These are phyloP conservation scores for Mucor irregularis DNA, from an alignment of 371 early-diverging fungal species.

Conservation along the genomic window DNA sequence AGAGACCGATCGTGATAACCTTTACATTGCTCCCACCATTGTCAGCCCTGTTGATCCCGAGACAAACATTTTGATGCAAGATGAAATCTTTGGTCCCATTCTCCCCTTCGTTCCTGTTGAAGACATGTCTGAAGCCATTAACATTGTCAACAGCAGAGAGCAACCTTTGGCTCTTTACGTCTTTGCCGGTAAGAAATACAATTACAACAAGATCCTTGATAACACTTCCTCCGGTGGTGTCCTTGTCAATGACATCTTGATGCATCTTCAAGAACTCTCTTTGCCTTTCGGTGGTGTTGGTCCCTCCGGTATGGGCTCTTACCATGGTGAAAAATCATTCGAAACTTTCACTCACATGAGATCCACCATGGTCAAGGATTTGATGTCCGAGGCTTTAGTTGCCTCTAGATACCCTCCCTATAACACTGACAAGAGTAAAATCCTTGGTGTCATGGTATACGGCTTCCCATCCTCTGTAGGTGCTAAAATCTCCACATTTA, in stretches of 20 bases:
- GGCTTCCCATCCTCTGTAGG: constrained; percentile 30
- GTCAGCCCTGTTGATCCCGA: constrained; percentile 56
- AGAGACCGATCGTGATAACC: constrained; percentile 52
- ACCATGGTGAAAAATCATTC: constrained; percentile 80
- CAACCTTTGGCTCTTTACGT: constrained; percentile 76
- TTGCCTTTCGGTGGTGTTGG: constrained; percentile 91
- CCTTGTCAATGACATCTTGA: constrained; percentile 72
- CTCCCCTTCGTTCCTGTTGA: constrained; percentile 72
- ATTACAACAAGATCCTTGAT: constrained; percentile 36
- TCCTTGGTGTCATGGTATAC: constrained; percentile 28
- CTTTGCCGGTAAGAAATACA: constrained; percentile 44
- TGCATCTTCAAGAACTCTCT: constrained; percentile 52
- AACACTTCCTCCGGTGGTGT: constrained; percentile 69
- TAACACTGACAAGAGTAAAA: constrained; percentile 32
- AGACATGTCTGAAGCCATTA: constrained; percentile 75
- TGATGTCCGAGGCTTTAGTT: constrained; percentile 46
- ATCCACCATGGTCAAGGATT: constrained; percentile 54
- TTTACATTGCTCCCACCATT: constrained; percentile 70
- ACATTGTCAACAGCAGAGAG: constrained; percentile 42
- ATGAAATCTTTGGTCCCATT: constrained; percentile 85
- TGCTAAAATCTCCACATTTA: constrained; percentile 28
- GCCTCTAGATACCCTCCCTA: constrained; percentile 55
- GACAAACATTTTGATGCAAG: constrained; percentile 62
- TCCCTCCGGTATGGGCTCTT: constrained; percentile 77
- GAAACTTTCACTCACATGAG: constrained; percentile 72